Percentiles rank a stretch among this genome's conserved stretches.
Evolutionary conservation across 2,329 filamentous ascomycete genomes (phyloP).

Genomic region (Fusarium sp.): DNA sequence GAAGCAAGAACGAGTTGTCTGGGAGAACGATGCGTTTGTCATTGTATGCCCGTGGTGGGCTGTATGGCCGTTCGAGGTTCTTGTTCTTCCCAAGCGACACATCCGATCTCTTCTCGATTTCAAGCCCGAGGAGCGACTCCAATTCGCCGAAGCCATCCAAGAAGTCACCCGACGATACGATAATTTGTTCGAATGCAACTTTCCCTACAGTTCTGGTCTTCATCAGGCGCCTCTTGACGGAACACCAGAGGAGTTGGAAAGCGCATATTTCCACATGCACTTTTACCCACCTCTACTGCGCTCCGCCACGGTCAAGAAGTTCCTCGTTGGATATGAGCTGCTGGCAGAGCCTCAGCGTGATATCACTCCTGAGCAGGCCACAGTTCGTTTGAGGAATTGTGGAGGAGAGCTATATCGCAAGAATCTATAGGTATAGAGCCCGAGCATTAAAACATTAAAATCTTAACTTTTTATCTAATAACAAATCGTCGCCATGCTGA

Average conservation of each 20-base stretch:
- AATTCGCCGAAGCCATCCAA: constrained; percentile 84
- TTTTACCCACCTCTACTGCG: constrained; percentile 95
- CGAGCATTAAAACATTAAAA: neutral
- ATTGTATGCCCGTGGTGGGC: constrained; percentile 98
- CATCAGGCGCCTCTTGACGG: constrained; percentile 93
- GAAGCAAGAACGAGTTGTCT: constrained; percentile 87
- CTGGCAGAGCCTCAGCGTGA: constrained; percentile 98
- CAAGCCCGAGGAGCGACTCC: constrained; percentile 71
- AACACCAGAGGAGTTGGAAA: constrained; percentile 82
- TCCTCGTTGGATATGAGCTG: constrained; percentile 95
- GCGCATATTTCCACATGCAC: constrained; percentile 93
- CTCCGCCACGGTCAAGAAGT: constrained; percentile 94
- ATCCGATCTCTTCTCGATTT: constrained; percentile 88
- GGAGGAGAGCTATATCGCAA: constrained; percentile 87
- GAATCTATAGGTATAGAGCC: constrained; percentile 39
- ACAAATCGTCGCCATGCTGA: neutral
- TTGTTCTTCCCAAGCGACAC: constrained; percentile 86
- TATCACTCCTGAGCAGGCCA: constrained; percentile 96
- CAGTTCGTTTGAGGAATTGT: constrained; percentile 77
- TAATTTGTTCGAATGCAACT: constrained; percentile 95
- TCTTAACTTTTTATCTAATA: constrained; percentile 21
- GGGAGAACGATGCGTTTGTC: constrained; percentile 85
- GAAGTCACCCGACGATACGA: constrained; percentile 93
- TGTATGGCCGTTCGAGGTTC: constrained; percentile 94
- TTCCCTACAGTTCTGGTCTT: constrained; percentile 96